phyloP scores from a whole-genome alignment of 139 green algal species.

The Spirogloea muscicola region DNA sequence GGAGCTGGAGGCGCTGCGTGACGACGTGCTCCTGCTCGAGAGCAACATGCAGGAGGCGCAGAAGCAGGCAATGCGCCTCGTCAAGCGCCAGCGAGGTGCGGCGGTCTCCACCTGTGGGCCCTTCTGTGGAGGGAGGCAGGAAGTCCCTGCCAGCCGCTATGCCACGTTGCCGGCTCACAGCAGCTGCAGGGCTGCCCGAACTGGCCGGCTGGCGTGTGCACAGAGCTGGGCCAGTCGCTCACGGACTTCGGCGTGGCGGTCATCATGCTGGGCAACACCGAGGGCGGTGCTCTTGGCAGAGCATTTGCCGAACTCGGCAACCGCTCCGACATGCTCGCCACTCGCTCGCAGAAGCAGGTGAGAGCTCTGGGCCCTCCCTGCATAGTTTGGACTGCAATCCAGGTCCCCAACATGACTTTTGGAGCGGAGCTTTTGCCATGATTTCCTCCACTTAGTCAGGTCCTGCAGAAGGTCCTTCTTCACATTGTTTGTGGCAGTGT shows the following conservation, averaged over 20 bases:
- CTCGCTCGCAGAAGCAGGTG: conserved; percentile 33
- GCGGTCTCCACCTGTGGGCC: not conserved
- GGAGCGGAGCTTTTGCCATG: too few species aligned
- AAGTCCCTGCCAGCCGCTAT: not conserved
- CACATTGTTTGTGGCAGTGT: too few species aligned
- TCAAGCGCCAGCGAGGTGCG: conserved; percentile 43
- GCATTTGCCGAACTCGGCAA: conserved; percentile 48
- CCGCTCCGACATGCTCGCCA: conserved; percentile 52
- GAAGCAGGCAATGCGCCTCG: conserved; percentile 65
- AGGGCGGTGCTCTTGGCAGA: conserved; percentile 32
- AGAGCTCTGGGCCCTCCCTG: too few species aligned
- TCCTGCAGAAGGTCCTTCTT: too few species aligned
- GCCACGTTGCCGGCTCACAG: too few species aligned
- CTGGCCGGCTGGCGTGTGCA: too few species aligned
- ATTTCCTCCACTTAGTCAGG: too few species aligned
- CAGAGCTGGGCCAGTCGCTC: conserved; percentile 62
- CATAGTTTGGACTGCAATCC: too few species aligned
- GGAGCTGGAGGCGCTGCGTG: conserved; percentile 65
- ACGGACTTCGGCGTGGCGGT: conserved; percentile 68
- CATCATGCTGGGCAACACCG: conserved; percentile 20
- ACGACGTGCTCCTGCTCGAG: conserved; percentile 81
- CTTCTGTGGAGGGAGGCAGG: not conserved
- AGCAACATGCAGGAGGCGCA: conserved; percentile 76
- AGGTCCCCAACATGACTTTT: too few species aligned
- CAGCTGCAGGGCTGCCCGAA: too few species aligned